These are phyloP conservation scores for Pseudohalonectria lignicola DNA, from an alignment of 2,329 filamentous ascomycete species.

Conservation along the genomic window DNA sequence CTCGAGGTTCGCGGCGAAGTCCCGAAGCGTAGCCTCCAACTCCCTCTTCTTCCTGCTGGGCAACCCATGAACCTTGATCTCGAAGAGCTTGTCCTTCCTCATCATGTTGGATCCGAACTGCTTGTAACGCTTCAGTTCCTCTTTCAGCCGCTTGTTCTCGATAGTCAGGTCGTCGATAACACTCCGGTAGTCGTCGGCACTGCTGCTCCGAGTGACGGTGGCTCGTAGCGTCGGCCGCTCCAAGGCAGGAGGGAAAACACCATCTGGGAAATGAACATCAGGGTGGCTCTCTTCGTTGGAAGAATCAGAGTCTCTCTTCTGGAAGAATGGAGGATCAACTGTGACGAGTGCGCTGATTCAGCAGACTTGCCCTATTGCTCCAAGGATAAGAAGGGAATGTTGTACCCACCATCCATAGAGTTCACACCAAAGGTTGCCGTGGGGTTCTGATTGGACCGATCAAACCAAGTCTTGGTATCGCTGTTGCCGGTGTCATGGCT, in stretches of 20 bases:
- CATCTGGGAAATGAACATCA: neutral
- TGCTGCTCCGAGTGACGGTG: constrained; percentile 38
- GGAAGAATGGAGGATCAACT: constrained; percentile 45
- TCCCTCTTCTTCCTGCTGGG: constrained; percentile 64
- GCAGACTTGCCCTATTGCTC: neutral
- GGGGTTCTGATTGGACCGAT: constrained; percentile 39
- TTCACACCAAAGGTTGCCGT: constrained; percentile 27
- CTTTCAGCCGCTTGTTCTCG: constrained; percentile 70
- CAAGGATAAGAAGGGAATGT: too few species aligned
- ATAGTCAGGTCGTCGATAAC: constrained; percentile 84
- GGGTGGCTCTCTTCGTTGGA: constrained; percentile 4
- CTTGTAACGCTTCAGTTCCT: constrained; percentile 61
- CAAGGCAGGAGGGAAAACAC: constrained; percentile 6
- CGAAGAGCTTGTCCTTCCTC: constrained; percentile 68
- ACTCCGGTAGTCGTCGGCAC: constrained; percentile 64
- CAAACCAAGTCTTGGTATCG: constrained; percentile 43
- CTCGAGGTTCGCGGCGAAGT: constrained; percentile 56
- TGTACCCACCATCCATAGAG: constrained; percentile 37
- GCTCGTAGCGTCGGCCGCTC: constrained; percentile 14
- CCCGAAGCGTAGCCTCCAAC: constrained; percentile 60
- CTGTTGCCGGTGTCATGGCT: constrained; percentile 36
- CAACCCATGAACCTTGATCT: constrained; percentile 68
- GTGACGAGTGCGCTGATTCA: neutral
- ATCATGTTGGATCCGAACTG: constrained; percentile 54
- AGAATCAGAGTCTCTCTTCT: constrained; percentile 31